Conservation (phyloP, 31 red algal genomes). For the Odonthalia washingtoniensis region DNA sequence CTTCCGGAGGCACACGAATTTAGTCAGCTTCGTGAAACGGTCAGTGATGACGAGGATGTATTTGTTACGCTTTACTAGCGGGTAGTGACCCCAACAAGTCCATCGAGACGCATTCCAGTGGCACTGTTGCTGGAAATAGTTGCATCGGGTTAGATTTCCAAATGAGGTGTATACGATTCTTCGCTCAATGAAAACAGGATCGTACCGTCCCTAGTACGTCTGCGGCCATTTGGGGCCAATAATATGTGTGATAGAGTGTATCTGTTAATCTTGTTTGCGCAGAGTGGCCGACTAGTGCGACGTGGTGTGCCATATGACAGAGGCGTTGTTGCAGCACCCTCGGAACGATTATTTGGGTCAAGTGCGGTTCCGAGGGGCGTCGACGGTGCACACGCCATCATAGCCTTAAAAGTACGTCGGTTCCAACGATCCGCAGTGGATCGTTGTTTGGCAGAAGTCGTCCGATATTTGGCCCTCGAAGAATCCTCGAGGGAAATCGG, state of each 20-base stretch:
- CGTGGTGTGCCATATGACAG: neutral
- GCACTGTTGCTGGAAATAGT: constrained; percentile 14
- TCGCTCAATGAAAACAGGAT: too few relatives aligned
- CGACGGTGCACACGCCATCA: neutral
- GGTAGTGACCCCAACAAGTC: constrained; percentile 5
- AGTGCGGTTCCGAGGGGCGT: neutral
- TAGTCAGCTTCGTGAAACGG: too few relatives aligned
- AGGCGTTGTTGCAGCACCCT: neutral
- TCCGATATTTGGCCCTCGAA: too few relatives aligned
- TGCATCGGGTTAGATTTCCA: constrained; percentile 12
- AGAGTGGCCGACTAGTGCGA: neutral
- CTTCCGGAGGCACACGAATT: too few relatives aligned
- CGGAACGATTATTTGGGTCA: constrained; percentile 1
- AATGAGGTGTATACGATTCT: constrained; percentile 11
- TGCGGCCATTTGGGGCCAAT: constrained; percentile 21
- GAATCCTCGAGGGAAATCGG: too few relatives aligned
- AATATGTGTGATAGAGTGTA: neutral
- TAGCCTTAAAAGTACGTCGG: neutral
- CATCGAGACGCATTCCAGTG: constrained; percentile 30
- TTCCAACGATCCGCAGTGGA: neutral
- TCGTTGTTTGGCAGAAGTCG: too few relatives aligned
- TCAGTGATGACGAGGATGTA: neutral
- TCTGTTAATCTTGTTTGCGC: neutral
- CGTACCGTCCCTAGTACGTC: neutral
- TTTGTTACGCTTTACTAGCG: neutral